Percentiles rank a stretch among this genome's conserved stretches.
Evolutionary conservation across 768 basidiomycete genomes (phyloP).

Genomic region (Mycena filopes): DNA sequence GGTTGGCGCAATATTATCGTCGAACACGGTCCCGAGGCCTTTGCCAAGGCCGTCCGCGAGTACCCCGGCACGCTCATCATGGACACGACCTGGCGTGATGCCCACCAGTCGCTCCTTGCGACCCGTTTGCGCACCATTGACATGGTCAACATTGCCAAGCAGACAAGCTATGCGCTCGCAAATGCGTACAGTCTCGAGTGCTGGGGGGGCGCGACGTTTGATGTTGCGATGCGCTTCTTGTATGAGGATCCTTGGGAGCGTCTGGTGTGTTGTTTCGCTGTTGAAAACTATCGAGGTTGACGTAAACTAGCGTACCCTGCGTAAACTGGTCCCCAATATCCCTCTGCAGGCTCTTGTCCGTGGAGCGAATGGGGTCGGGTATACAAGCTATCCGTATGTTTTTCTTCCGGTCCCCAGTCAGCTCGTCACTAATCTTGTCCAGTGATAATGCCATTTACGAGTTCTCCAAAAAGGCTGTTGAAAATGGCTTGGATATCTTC

Average conservation of each 20-base stretch:
- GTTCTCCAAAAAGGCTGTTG: conserved; percentile 99
- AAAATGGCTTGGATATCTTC: conserved; percentile 99
- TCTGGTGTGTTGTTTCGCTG: conserved; percentile 62
- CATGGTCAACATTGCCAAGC: conserved; percentile 98
- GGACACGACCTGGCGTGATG: conserved; percentile 99
- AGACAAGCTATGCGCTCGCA: conserved; percentile 93
- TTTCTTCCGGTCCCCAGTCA: background rate
- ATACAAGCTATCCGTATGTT: conserved; percentile 94
- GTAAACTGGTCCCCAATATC: conserved; percentile 97
- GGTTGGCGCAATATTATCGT: conserved; percentile 99
- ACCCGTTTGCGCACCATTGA: conserved; percentile 96
- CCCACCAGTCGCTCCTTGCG: conserved; percentile 97
- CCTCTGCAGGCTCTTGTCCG: conserved; percentile 98
- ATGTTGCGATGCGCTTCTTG: conserved; percentile 98
- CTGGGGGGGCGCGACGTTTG: conserved; percentile 99
- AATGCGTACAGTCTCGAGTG: conserved; percentile 98
- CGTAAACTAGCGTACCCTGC: conserved; percentile 76
- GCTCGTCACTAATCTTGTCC: conserved; percentile 27
- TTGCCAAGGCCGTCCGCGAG: conserved; percentile 96
- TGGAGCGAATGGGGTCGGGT: conserved; percentile 99
- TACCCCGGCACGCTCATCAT: conserved; percentile 96
- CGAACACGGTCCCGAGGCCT: conserved; percentile 96
- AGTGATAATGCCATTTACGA: conserved; percentile 99
- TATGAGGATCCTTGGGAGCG: conserved; percentile 99
- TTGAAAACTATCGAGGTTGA: conserved; percentile 26